Conservation (phyloP, 2,329 filamentous ascomycete genomes). For the Rachicladosporium sp. region DNA sequence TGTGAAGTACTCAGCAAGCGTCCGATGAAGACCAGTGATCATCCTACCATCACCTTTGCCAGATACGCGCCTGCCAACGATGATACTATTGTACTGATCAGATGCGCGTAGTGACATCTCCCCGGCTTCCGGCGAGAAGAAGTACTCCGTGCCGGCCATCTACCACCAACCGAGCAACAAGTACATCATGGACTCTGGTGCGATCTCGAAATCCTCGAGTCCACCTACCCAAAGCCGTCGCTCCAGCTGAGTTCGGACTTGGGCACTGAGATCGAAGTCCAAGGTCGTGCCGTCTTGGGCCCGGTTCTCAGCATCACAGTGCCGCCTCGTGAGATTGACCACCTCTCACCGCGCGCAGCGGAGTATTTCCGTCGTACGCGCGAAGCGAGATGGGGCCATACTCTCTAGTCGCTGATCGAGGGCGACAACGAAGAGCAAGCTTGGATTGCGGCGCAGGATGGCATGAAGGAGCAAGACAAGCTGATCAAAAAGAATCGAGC, state of each 20-base stretch:
- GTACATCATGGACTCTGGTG: slow-evolving; percentile 29
- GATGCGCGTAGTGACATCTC: too few relatives aligned
- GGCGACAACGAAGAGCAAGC: slow-evolving; percentile 18
- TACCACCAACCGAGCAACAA: slow-evolving; percentile 28
- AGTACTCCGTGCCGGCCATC: slow-evolving; percentile 33
- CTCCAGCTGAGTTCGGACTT: slow-evolving; percentile 26
- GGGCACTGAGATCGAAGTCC: slow-evolving; percentile 22
- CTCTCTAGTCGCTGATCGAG: slow-evolving; percentile 26
- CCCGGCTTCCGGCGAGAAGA: slow-evolving; percentile 7
- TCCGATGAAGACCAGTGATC: slow-evolving; percentile 16
- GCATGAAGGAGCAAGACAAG: slow-evolving; percentile 19
- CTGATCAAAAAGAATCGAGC: slow-evolving; percentile 24
- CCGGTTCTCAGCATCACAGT: slow-evolving; percentile 22
- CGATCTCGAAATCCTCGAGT: slow-evolving; percentile 29
- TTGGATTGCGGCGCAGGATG: slow-evolving; percentile 19
- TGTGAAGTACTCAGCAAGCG: too few relatives aligned
- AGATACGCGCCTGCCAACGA: slow-evolving; percentile 4
- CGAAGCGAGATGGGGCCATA: slow-evolving; percentile 24
- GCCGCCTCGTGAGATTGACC: slow-evolving; percentile 25
- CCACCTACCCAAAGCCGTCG: slow-evolving; percentile 26
- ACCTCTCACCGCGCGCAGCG: slow-evolving; percentile 26
- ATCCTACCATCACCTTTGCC: not conserved
- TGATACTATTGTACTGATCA: too few relatives aligned
- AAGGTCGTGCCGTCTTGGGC: slow-evolving; percentile 15
- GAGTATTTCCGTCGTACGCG: slow-evolving; percentile 30